A percentile compares a stretch with the other conserved stretches of the same genome.
phyloP scores from a whole-genome alignment of 352 stramenopile genomes.

The Paralagenidium karlingii region DNA sequence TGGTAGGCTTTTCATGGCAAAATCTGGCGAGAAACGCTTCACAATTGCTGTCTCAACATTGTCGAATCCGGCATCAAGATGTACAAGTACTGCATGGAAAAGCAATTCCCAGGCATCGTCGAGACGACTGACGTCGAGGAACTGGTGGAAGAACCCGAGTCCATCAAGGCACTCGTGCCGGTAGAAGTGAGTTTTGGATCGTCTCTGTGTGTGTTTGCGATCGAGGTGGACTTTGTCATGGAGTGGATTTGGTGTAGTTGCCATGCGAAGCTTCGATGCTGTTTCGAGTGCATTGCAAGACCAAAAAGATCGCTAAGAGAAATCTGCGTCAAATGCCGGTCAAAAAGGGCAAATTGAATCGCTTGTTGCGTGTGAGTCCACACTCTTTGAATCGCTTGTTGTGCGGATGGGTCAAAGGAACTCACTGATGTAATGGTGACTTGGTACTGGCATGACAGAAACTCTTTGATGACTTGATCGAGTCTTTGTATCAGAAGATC shows the following conservation, averaged over 20 bases:
- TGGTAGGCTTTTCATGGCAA: slow-evolving; percentile 39
- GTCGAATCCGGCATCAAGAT: slow-evolving; percentile 67
- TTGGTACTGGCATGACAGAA: no score
- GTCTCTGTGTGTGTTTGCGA: slow-evolving; percentile 1
- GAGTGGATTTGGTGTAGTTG: slow-evolving; percentile 15
- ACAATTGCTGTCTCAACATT: slow-evolving; percentile 72
- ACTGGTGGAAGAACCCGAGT: no score
- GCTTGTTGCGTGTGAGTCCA: slow-evolving; percentile 32
- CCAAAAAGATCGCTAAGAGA: slow-evolving; percentile 34
- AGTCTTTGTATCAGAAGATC: slow-evolving; percentile 49
- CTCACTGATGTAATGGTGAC: no score
- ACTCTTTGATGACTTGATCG: slow-evolving; percentile 66
- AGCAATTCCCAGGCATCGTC: slow-evolving; percentile 49
- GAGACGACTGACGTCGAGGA: slow-evolving; percentile 52
- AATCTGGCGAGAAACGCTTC: slow-evolving; percentile 67
- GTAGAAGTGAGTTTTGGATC: slow-evolving; percentile 35
- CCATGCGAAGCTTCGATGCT: slow-evolving; percentile 45
- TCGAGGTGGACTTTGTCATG: background rate
- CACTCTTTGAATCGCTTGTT: slow-evolving; percentile 1
- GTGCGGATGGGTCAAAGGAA: no score
- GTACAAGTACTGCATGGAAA: slow-evolving; percentile 64
- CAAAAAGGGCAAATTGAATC: slow-evolving; percentile 43
- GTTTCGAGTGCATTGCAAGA: slow-evolving; percentile 23
- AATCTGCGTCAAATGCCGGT: slow-evolving; percentile 55
- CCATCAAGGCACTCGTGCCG: slow-evolving; percentile 10